phyloP scores from a whole-genome alignment of 306 rosid genomes.

The Luffa acutangula region DNA sequence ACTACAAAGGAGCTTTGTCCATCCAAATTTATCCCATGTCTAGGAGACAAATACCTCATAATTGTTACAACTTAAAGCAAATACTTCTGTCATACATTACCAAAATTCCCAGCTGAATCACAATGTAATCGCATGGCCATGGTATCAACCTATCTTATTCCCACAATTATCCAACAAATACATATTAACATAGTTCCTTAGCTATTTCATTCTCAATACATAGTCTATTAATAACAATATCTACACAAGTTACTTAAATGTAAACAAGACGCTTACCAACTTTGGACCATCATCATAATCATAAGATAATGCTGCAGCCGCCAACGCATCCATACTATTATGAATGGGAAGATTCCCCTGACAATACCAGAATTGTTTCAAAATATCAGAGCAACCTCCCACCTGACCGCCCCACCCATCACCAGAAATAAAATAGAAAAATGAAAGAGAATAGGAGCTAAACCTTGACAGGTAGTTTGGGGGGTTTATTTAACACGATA shows the following conservation, averaged over 20 bases:
- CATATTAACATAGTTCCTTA: background rate
- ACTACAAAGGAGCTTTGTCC: background rate
- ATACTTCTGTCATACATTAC: background rate
- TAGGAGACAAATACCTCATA: background rate
- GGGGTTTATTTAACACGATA: constrained; percentile 84
- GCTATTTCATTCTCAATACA: background rate
- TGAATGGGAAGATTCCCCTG: constrained; percentile 92
- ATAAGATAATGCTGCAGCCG: constrained; percentile 87
- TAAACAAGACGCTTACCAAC: constrained; percentile 41
- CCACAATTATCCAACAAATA: background rate
- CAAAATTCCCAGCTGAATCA: background rate
- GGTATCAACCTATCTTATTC: background rate
- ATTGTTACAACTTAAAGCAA: background rate
- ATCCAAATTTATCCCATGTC: background rate
- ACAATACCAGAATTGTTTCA: constrained; percentile 16
- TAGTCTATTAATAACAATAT: background rate
- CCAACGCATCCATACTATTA: constrained; percentile 94
- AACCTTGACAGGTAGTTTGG: constrained; percentile 91
- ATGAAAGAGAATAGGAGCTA: background rate
- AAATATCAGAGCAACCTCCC: constrained; percentile 18
- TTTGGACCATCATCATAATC: constrained; percentile 82
- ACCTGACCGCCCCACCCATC: background rate
- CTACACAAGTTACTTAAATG: background rate
- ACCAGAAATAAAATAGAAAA: background rate
- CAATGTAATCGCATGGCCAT: background rate